phyloP scores from a whole-genome alignment of 1,284 basidiomycete species.

The Apiotrichum domesticum region DNA sequence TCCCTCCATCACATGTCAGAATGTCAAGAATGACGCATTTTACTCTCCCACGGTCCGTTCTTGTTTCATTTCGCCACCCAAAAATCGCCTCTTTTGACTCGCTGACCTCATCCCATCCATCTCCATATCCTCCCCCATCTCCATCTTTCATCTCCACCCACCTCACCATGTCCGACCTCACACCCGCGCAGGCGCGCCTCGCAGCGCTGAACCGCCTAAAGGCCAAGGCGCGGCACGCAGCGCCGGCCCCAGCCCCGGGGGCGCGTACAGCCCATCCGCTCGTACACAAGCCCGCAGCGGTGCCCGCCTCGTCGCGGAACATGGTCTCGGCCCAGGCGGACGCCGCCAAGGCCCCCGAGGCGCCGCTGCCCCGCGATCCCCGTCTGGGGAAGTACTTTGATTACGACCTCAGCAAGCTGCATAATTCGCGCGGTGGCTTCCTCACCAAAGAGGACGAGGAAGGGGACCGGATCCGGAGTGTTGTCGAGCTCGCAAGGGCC shows the following conservation, averaged over 20 bases:
- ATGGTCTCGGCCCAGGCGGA: slow-evolving; percentile 31
- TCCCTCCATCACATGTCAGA: no score
- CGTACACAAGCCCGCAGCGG: slow-evolving; percentile 30
- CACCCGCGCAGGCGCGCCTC: slow-evolving; percentile 38
- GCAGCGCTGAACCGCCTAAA: slow-evolving; percentile 47
- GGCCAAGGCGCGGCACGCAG: slow-evolving; percentile 34
- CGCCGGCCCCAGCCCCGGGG: slow-evolving; percentile 7
- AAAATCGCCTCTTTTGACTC: no score
- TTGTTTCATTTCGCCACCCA: no score
- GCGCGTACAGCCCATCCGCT: neutral
- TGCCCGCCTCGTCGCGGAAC: slow-evolving; percentile 37
- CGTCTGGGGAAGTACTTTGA: slow-evolving; percentile 70
- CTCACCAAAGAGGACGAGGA: slow-evolving; percentile 53
- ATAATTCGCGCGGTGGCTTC: slow-evolving; percentile 90
- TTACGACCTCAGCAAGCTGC: slow-evolving; percentile 91
- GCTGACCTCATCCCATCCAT: no score
- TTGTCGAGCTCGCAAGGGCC: slow-evolving; percentile 66
- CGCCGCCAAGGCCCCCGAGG: slow-evolving; percentile 11
- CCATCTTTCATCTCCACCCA: neutral
- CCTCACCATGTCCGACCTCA: slow-evolving; percentile 18
- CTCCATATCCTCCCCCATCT: neutral
- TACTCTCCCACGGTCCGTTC: no score
- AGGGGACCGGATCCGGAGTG: slow-evolving; percentile 50
- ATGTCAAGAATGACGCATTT: no score
- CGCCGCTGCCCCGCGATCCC: slow-evolving; percentile 40